Conservation (phyloP, 176 grass and related monocot species). For the Saccharum spontaneum region DNA sequence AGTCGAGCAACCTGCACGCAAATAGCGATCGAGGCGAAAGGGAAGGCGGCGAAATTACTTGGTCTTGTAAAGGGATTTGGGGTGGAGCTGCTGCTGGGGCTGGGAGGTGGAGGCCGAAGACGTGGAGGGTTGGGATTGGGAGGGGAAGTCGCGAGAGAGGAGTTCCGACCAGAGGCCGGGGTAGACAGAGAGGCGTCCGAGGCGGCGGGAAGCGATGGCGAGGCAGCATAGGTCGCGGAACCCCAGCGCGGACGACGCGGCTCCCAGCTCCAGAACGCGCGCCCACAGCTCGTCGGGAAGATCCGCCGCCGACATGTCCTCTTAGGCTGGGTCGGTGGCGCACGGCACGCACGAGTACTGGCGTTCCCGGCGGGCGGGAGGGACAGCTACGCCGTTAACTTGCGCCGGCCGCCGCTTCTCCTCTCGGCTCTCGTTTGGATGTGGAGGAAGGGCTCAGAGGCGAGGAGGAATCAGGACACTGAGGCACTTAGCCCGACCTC, state of each 20-base stretch:
- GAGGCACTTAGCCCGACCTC: no score
- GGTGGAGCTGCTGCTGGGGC: slow-evolving; percentile 31
- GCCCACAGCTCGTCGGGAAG: slow-evolving; percentile 89
- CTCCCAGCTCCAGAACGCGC: slow-evolving; percentile 71
- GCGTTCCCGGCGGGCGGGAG: background rate
- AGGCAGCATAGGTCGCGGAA: slow-evolving; percentile 89
- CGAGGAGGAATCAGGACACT: no score
- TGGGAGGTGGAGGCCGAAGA: background rate
- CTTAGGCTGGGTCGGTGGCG: background rate
- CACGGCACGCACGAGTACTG: background rate
- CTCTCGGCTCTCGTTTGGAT: no score
- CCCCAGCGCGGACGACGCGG: slow-evolving; percentile 53
- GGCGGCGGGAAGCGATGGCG: slow-evolving; percentile 71
- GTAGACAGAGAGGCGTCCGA: slow-evolving; percentile 68
- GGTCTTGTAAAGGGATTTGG: slow-evolving; percentile 75
- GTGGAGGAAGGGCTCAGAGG: no score
- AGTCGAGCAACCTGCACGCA: background rate
- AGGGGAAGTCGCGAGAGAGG: slow-evolving; percentile 70
- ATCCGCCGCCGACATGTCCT: slow-evolving; percentile 33
- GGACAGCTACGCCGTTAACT: background rate
- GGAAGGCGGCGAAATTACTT: slow-evolving; percentile 35
- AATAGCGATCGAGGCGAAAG: background rate
- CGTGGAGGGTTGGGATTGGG: slow-evolving; percentile 35
- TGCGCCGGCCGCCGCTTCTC: background rate
- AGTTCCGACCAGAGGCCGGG: slow-evolving; percentile 61